Percentiles rank a stretch among this genome's conserved stretches.
phyloP scores from a whole-genome alignment of 129 eudicot species.

The Tagetes erecta region DNA sequence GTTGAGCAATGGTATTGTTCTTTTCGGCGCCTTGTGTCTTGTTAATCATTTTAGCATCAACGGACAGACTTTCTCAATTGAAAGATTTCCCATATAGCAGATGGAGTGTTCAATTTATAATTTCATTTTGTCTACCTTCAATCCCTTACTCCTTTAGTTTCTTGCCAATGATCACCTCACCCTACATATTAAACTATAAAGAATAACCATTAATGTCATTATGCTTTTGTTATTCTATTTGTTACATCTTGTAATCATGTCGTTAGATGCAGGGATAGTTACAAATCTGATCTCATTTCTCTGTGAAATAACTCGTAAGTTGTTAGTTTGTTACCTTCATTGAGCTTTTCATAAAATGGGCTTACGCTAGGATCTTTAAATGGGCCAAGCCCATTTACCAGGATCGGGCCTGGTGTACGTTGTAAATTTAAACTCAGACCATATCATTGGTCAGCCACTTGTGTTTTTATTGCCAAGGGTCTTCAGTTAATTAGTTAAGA shows the following conservation, averaged over 20 bases:
- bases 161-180: background rate
- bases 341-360: too few relatives aligned
- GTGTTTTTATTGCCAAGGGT: too few relatives aligned
- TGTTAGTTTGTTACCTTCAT: too few relatives aligned
- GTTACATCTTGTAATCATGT: background rate
- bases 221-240: background rate
- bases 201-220: background rate
- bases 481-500: too few relatives aligned
- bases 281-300: background rate
- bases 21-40: background rate
- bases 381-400: too few relatives aligned
- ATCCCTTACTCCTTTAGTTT: background rate
- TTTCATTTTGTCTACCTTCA: background rate
- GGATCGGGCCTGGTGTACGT: too few relatives aligned
- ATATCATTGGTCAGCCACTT: too few relatives aligned
- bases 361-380: too few relatives aligned
- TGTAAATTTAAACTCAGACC: too few relatives aligned
- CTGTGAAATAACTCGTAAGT: background rate
- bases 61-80: background rate
- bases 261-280: background rate
- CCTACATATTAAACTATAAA: background rate
- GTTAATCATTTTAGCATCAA: conserved; percentile 4
- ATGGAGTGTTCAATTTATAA: background rate
- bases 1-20: conserved; percentile 31
- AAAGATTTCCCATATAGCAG: background rate